These are phyloP conservation scores for Nakazawaea populi DNA, from an alignment of 805 yeast species.

Conservation along the genomic window DNA sequence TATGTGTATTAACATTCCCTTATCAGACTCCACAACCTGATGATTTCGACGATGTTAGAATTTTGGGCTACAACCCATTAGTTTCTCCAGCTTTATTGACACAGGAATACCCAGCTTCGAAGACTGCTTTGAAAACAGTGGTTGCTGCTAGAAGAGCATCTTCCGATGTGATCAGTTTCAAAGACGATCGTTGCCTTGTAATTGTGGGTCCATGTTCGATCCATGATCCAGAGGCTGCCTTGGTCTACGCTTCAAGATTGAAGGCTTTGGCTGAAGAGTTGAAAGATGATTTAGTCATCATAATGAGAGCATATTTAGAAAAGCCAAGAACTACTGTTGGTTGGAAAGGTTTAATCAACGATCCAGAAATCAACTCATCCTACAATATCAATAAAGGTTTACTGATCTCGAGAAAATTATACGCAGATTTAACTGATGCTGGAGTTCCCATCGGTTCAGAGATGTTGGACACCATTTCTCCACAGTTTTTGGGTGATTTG, in stretches of 20 bases:
- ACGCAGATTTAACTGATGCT: constrained; percentile 68
- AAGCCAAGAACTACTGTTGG: constrained; percentile 99
- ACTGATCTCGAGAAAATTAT: constrained; percentile 79
- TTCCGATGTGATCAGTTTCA: constrained; percentile 62
- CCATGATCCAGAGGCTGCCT: constrained; percentile 85
- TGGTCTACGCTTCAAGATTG: constrained; percentile 76
- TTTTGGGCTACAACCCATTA: constrained; percentile 89
- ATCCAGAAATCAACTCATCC: constrained; percentile 89
- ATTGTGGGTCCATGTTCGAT: constrained; percentile 97
- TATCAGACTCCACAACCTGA: constrained; percentile 46
- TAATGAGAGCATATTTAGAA: constrained; percentile 97
- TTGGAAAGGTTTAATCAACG: constrained; percentile 97
- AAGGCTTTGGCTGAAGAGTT: constrained; percentile 64
- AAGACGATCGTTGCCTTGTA: constrained; percentile 79
- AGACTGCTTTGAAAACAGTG: constrained; percentile 54
- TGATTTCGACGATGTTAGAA: constrained; percentile 71
- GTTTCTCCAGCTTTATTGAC: constrained; percentile 90
- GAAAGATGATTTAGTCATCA: constrained; percentile 67
- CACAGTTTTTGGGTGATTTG: constrained; percentile 89
- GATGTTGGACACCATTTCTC: constrained; percentile 97
- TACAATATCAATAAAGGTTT: constrained; percentile 95
- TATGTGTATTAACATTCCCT: neutral
- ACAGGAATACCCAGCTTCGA: constrained; percentile 69
- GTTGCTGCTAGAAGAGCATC: constrained; percentile 75
- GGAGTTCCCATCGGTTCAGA: constrained; percentile 94